Conservation (phyloP, 1,284 basidiomycete genomes). For the Apiotrichum sp. region DNA sequence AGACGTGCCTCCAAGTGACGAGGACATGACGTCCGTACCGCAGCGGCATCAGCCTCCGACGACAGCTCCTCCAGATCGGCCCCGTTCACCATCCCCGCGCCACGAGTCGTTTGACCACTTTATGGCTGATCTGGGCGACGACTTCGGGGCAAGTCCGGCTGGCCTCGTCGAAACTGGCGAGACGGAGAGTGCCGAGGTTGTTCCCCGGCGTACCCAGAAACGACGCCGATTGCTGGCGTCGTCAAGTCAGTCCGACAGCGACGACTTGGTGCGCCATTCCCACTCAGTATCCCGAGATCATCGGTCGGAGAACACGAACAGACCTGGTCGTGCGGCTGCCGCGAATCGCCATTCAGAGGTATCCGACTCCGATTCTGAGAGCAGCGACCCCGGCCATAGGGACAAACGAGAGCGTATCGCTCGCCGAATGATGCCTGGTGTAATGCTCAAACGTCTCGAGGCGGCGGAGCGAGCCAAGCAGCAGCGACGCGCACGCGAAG, state of each 20-base stretch:
- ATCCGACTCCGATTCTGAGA: background rate
- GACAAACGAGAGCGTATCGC: conserved; percentile 34
- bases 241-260: conserved; percentile 3
- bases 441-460: conserved; percentile 32
- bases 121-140: background rate
- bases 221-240: conserved; percentile 1
- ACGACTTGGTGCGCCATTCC: too few species aligned
- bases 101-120: too few species aligned
- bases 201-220: background rate
- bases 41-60: too few species aligned
- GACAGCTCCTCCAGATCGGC: too few species aligned
- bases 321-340: too few species aligned
- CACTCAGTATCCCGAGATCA: too few species aligned
- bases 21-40: background rate
- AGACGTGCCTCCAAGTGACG: conserved; percentile 4
- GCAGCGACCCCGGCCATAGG: background rate
- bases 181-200: background rate
- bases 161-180: background rate
- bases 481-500: conserved; percentile 6
- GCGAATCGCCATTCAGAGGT: too few species aligned
- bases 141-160: background rate
- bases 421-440: conserved; percentile 37
- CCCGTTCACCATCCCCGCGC: too few species aligned
- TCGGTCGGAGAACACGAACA: too few species aligned
- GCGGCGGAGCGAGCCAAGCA: conserved; percentile 17